Evolutionary conservation across 495 filamentous ascomycete species (phyloP), one percentile per base, ranked within the genome.

Genomic region (Penicillium crystallinum): DNA sequence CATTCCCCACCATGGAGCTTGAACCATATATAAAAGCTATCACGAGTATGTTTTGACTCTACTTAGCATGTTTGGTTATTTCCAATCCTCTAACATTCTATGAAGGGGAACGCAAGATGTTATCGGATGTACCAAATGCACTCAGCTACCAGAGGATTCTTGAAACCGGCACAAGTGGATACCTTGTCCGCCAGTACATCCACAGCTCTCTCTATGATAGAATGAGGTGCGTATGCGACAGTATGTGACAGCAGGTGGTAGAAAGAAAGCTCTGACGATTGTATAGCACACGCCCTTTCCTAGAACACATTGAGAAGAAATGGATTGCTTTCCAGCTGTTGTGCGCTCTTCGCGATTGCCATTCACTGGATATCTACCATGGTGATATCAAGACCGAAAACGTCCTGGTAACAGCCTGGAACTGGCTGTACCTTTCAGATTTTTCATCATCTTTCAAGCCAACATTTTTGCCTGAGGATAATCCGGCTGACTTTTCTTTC

Each of bases 331-430:
- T 96, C 60, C 95, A 99, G 71, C 81, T 99, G 9, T 79, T 99
- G 9, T 96, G 90, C 67, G 93, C 88, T 7, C 75, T 97, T 46
- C 83, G 92, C 30, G 95, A 99, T 64, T 96, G 90, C 58, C 95
- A 99, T 69, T 76, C 85, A 36, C 78, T 88, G n/a, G 87, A 91
- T 53, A 77, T 97, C 45, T 97, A 88, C 67, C 95, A 99, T 66
- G 95, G 95, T 31, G 95, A 99, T 65, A 97, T 99, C 71, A 99
- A 99, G 71, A 90, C 93, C 0, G 92, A 97, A 69, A 99, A 97
- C 59, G 81, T 90, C 25, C 76, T 99, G 43, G 91, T 97, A 36
- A 99, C 95, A 1, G 96, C 95, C 22, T 99, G 95, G 95, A 96
- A 97, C 71, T 99, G 95, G 95, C 84, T 99, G 12, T 97, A 97